phyloP scores from a whole-genome alignment of 116 monocot genomes.

The Papilionanthe hybrid region DNA sequence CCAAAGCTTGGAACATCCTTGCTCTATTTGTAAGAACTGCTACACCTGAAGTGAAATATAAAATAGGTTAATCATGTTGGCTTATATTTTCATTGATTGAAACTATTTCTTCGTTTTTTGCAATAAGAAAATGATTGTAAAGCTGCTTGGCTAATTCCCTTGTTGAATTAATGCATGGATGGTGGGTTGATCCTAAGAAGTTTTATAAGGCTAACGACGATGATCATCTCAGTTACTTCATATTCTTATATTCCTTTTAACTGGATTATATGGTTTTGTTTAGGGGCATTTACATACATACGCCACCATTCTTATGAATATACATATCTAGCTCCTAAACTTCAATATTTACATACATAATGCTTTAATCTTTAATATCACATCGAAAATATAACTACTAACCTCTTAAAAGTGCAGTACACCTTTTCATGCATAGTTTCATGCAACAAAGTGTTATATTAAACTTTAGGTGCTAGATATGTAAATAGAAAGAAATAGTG shows the following conservation, averaged over 20 bases:
- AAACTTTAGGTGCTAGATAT: no score
- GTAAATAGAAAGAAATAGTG: no score
- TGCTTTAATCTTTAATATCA: no score
- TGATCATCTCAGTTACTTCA: neutral
- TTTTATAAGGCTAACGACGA: neutral
- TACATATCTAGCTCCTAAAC: no score
- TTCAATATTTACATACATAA: no score
- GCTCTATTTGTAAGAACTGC: neutral
- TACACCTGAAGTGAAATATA: neutral
- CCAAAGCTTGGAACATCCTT: neutral
- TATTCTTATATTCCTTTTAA: neutral
- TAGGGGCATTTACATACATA: neutral
- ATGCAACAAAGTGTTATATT: no score
- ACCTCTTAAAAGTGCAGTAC: no score
- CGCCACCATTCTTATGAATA: no score
- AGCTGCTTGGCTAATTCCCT: neutral
- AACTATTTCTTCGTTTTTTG: neutral
- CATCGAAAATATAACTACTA: no score
- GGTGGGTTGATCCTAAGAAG: neutral
- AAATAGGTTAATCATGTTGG: neutral
- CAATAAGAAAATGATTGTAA: neutral
- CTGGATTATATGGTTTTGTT: neutral
- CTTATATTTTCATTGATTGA: neutral
- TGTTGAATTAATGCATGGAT: neutral
- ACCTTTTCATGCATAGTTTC: no score